phyloP scores from a whole-genome alignment of 176 grass and related monocot species.

The Musa acuminata region DNA sequence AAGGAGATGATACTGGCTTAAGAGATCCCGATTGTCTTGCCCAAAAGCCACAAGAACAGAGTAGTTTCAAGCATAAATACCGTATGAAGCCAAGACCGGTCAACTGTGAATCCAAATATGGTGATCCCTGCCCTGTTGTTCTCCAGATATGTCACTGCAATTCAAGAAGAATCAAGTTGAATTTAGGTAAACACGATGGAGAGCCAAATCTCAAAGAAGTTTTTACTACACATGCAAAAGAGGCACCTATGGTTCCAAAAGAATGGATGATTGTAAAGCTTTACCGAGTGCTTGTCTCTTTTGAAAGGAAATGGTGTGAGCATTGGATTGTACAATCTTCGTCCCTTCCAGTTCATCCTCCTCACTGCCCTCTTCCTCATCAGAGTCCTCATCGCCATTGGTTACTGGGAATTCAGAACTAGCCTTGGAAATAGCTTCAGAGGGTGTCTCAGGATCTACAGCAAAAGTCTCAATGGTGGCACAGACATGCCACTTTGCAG shows the following conservation, averaged over 20 bases:
- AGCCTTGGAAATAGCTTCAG: slow-evolving; percentile 7
- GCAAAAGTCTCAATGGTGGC: slow-evolving; percentile 44
- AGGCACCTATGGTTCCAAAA: no score
- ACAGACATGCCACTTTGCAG: slow-evolving; percentile 67
- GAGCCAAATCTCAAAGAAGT: neutral
- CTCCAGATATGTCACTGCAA: slow-evolving; percentile 95
- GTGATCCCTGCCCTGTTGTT: slow-evolving; percentile 82
- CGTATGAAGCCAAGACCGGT: slow-evolving; percentile 80
- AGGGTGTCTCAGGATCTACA: slow-evolving; percentile 32
- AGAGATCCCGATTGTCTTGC: slow-evolving; percentile 63
- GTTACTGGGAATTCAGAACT: no score
- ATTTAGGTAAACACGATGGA: neutral
- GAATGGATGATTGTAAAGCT: neutral
- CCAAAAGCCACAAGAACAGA: slow-evolving; percentile 76
- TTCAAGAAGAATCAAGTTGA: neutral
- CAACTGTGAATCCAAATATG: slow-evolving; percentile 71
- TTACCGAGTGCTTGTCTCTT: slow-evolving; percentile 90
- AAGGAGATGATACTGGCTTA: neutral
- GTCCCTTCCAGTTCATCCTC: slow-evolving; percentile 41
- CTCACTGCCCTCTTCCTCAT: slow-evolving; percentile 14
- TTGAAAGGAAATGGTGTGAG: slow-evolving; percentile 57
- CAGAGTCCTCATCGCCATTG: neutral
- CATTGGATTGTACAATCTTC: slow-evolving; percentile 22
- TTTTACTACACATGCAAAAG: no score
- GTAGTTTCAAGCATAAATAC: slow-evolving; percentile 86